These are phyloP conservation scores for Carex pumila DNA, from an alignment of 176 grass and related monocot species.

Conservation along the genomic window DNA sequence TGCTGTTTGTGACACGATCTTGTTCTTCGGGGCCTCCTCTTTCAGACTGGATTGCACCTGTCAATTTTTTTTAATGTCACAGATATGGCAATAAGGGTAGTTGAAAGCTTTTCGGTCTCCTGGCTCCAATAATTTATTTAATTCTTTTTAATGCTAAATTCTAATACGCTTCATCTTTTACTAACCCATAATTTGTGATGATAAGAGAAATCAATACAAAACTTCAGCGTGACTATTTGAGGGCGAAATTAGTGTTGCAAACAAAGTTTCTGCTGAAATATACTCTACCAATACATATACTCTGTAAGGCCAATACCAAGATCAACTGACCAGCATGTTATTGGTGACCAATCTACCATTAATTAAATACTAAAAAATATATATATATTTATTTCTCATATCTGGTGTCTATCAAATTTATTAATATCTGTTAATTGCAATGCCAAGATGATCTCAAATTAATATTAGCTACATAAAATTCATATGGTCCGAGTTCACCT, in stretches of 20 bases:
- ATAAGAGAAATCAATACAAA: not conserved
- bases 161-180: not conserved
- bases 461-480: not conserved
- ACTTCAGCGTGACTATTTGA: not conserved
- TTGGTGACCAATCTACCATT: not conserved
- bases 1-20: not conserved
- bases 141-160: not conserved
- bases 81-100: not conserved
- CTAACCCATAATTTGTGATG: not conserved
- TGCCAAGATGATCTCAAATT: not conserved
- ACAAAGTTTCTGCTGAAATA: not conserved
- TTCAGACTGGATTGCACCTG: not conserved
- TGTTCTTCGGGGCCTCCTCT: constrained; percentile 9
- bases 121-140: not conserved
- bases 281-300: not conserved
- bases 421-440: not conserved
- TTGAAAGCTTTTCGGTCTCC: not conserved
- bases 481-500: not conserved
- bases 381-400: not conserved
- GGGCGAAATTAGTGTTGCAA: not conserved
- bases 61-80: not conserved
- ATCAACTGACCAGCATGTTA: not conserved
- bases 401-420: not conserved
- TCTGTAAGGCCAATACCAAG: not conserved
- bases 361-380: not conserved